Evolutionary conservation across 257 asterid species (phyloP).

Genomic region (Solanum corneliomulleri): DNA sequence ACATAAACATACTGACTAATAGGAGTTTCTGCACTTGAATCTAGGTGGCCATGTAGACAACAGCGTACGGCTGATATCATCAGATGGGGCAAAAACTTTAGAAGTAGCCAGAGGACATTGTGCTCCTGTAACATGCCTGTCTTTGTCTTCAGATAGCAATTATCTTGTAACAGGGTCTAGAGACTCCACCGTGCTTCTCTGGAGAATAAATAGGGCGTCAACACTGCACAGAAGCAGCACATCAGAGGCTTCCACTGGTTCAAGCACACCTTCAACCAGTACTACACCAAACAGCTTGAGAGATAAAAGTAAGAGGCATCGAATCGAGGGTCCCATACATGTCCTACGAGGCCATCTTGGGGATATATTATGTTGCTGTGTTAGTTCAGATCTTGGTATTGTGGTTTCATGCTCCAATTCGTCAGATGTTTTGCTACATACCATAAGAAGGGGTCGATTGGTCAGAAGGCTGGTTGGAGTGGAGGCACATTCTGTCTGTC

Average conservation of each 20-base stretch:
- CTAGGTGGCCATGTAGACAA: constrained; percentile 94
- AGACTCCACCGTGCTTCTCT: constrained; percentile 73
- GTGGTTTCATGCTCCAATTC: constrained; percentile 80
- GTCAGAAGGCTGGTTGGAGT: constrained; percentile 65
- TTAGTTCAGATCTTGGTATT: constrained; percentile 90
- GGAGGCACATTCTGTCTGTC: constrained; percentile 71
- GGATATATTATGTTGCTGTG: constrained; percentile 73
- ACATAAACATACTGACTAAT: not conserved
- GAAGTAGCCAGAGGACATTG: constrained; percentile 95
- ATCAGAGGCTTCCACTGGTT: constrained; percentile 42
- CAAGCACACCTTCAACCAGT: constrained; percentile 47
- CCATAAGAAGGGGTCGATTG: constrained; percentile 76
- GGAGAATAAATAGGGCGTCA: constrained; percentile 70
- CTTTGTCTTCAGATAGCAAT: constrained; percentile 72
- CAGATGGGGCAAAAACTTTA: constrained; percentile 89
- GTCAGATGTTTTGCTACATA: constrained; percentile 76
- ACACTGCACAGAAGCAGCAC: constrained; percentile 33
- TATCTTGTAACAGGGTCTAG: constrained; percentile 91
- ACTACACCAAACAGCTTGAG: constrained; percentile 26
- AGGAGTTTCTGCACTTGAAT: constrained; percentile 1
- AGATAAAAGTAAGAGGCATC: constrained; percentile 37
- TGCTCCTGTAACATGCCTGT: constrained; percentile 87
- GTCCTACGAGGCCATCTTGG: constrained; percentile 87
- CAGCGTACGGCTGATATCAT: constrained; percentile 78
- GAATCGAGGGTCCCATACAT: constrained; percentile 89